Evolutionary conservation across 2,329 filamentous ascomycete species (phyloP).

Genomic region (Pseudogymnoascus sp.): DNA sequence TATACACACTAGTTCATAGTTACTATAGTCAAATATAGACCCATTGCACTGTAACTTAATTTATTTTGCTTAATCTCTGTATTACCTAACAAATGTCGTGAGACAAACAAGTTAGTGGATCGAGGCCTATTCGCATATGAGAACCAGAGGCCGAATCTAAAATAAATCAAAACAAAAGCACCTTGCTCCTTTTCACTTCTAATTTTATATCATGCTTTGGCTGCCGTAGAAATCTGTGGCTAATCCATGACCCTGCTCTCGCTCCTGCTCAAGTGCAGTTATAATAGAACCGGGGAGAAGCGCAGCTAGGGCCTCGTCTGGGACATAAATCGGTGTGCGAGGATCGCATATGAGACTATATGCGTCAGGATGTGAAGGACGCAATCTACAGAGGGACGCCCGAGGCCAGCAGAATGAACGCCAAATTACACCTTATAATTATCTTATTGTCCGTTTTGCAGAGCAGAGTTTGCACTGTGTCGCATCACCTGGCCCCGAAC

Average conservation of each 20-base stretch:
- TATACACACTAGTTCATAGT: too few relatives aligned
- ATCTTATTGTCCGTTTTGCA: conserved; percentile 10
- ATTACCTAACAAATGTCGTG: too few relatives aligned
- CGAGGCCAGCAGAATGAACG: conserved; percentile 16
- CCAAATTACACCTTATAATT: conserved; percentile 16
- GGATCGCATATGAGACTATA: conserved; percentile 13
- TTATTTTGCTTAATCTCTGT: too few relatives aligned
- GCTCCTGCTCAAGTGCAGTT: conserved; percentile 6
- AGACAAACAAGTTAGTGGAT: too few relatives aligned
- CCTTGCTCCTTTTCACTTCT: too few relatives aligned
- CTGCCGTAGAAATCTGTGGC: too few relatives aligned
- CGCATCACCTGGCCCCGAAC: conserved; percentile 14
- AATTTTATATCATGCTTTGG: too few relatives aligned
- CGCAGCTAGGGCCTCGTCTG: neutral
- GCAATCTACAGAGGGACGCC: conserved; percentile 10
- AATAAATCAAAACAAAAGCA: too few relatives aligned
- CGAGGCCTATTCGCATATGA: too few relatives aligned
- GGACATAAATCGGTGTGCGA: neutral
- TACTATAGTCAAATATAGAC: too few relatives aligned
- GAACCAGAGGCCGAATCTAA: too few relatives aligned
- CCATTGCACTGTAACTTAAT: too few relatives aligned
- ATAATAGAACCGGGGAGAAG: conserved; percentile 6
- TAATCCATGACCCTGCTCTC: neutral
- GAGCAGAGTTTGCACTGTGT: conserved; percentile 12
- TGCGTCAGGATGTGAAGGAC: conserved; percentile 7